Conservation (phyloP, 192 early-diverging fungal species). For the Chytriomyces hyalinus region DNA sequence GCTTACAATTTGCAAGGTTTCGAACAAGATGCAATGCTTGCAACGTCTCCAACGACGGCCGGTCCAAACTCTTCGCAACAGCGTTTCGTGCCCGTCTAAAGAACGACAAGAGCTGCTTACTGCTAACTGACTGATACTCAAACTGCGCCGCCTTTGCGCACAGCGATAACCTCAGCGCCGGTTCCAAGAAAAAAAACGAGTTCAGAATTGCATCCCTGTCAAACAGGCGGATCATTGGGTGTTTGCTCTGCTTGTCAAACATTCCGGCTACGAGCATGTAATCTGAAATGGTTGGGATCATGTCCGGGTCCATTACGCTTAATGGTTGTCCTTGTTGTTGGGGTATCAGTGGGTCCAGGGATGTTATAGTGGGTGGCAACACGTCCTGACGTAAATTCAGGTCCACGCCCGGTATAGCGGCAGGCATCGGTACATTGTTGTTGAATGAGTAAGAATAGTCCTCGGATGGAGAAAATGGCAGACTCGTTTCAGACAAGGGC, state of each 20-base stretch:
- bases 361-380: no score
- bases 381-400: no score
- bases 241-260: background rate
- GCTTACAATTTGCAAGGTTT: background rate
- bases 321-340: background rate
- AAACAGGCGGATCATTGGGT: background rate
- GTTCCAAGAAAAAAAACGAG: background rate
- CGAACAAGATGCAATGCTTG: background rate
- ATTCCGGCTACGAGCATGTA: background rate
- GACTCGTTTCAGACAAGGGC: background rate
- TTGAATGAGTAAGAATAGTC: no score
- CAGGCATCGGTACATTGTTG: no score
- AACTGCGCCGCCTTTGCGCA: background rate
- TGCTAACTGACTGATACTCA: background rate
- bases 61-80: background rate
- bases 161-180: background rate
- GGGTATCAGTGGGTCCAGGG: no score
- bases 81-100: background rate
- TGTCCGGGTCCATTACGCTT: background rate
- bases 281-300: background rate
- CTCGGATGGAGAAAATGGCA: no score
- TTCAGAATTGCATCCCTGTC: background rate
- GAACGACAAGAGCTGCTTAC: background rate
- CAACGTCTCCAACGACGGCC: background rate
- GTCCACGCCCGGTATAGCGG: no score